A percentile compares a stretch with the other conserved stretches of the same genome.
These are phyloP conservation scores for Fusarium abutilonis DNA, from an alignment of 2,329 filamentous ascomycete genomes.

Conservation along the genomic window DNA sequence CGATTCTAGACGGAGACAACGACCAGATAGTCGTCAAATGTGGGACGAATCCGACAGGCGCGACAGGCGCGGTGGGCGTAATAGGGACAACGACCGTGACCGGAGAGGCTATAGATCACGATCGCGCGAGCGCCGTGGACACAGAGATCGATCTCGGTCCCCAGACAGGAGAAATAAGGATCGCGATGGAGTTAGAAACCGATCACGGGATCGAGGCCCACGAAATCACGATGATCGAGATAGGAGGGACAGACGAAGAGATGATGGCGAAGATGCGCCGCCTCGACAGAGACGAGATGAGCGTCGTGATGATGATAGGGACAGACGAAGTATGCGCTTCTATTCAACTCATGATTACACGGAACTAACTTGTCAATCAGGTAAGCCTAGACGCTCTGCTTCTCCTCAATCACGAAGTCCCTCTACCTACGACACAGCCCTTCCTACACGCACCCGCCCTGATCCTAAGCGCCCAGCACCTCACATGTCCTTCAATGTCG, in stretches of 20 bases:
- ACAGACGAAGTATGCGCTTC: constrained; percentile 40
- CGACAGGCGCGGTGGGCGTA: constrained; percentile 46
- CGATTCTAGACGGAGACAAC: constrained; percentile 49
- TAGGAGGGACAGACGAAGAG: constrained; percentile 39
- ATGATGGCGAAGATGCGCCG: constrained; percentile 42
- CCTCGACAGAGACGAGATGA: constrained; percentile 37
- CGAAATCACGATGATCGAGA: constrained; percentile 43
- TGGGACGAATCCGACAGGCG: constrained; percentile 65
- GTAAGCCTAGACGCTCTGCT: constrained; percentile 51
- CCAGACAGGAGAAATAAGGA: constrained; percentile 51
- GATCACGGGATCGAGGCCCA: constrained; percentile 48
- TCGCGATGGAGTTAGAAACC: constrained; percentile 52
- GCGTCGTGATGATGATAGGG: constrained; percentile 41
- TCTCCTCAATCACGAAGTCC: constrained; percentile 48
- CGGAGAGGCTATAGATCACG: constrained; percentile 49
- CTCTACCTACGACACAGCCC: constrained; percentile 34
- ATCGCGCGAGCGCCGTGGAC: constrained; percentile 49
- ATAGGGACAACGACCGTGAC: constrained; percentile 48
- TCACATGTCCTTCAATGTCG: constrained; percentile 52
- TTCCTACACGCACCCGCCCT: constrained; percentile 51
- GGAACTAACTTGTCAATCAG: constrained; percentile 29
- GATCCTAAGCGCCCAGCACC: constrained; percentile 30
- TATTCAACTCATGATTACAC: neutral
- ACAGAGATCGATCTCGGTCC: constrained; percentile 53
- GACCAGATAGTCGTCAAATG: constrained; percentile 66